Evolutionary conservation across 1,284 basidiomycete genomes (phyloP).

Genomic region (Stygiomarasmius scandens): DNA sequence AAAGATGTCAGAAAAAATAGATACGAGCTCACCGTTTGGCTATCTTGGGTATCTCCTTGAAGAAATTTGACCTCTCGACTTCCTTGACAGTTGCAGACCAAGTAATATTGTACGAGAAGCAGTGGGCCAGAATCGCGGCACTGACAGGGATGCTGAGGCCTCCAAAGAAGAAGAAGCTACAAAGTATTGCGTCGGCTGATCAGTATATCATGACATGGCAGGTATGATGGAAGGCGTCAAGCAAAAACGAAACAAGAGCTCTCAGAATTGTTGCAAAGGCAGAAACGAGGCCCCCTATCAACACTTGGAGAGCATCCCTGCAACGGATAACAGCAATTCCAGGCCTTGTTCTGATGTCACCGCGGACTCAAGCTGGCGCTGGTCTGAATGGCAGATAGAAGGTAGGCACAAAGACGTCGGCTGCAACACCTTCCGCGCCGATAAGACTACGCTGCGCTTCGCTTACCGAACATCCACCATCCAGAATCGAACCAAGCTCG

Average conservation of each 20-base stretch:
- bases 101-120: conserved; percentile 86
- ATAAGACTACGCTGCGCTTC: too few species aligned
- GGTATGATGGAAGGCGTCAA: background rate
- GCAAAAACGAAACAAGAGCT: background rate
- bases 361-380: too few species aligned
- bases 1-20: background rate
- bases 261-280: background rate
- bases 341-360: too few species aligned
- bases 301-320: too few species aligned
- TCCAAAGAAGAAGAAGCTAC: conserved; percentile 83
- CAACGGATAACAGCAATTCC: too few species aligned
- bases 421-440: too few species aligned
- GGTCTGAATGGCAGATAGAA: too few species aligned
- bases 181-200: background rate
- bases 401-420: too few species aligned
- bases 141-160: conserved; percentile 76
- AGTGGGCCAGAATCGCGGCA: conserved; percentile 78
- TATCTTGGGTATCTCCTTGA: conserved; percentile 86
- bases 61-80: conserved; percentile 86
- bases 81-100: conserved; percentile 85
- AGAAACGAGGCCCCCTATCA: too few species aligned
- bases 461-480: too few species aligned
- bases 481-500: too few species aligned
- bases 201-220: background rate
- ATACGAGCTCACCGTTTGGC: conserved; percentile 47